phyloP scores from a whole-genome alignment of 23 red algal species.

The Gracilaria domingensis region DNA sequence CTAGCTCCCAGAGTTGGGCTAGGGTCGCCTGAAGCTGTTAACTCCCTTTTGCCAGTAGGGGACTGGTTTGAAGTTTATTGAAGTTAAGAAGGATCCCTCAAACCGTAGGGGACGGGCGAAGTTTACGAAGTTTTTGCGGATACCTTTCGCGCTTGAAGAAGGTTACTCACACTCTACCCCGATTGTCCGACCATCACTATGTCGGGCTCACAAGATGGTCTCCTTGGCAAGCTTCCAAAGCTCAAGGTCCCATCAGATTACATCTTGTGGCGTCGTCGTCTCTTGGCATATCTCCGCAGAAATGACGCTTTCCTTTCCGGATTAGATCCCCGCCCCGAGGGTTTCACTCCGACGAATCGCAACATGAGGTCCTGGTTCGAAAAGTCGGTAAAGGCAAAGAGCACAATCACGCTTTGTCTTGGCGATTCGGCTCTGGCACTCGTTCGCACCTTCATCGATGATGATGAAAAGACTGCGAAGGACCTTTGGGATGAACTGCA shows the following conservation, averaged over 20 bases:
- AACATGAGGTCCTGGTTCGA: slow-evolving; percentile 15
- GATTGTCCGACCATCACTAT: not conserved
- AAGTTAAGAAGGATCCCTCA: not conserved
- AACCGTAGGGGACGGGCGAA: not conserved
- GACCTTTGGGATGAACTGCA: slow-evolving; percentile 17
- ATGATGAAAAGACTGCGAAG: not conserved
- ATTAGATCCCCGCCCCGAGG: slow-evolving; percentile 10
- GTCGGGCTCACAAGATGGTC: not conserved
- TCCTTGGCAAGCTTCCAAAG: not conserved
- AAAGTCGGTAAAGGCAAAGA: too few relatives aligned
- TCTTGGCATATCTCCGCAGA: not conserved
- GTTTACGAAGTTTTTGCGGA: not conserved
- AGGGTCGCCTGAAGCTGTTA: not conserved
- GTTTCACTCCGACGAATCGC: not conserved
- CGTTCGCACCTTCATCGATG: not conserved
- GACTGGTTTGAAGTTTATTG: too few relatives aligned
- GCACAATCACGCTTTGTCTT: not conserved
- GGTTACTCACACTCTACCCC: not conserved
- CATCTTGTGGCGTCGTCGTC: slow-evolving; percentile 8
- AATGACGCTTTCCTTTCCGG: not conserved
- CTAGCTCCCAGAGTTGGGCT: not conserved
- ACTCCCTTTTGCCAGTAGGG: not conserved
- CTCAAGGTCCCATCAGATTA: not conserved
- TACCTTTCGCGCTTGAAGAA: not conserved
- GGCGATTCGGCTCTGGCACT: not conserved